Conservation (phyloP, 257 asterid species). For the Buddleja alternifolia region DNA sequence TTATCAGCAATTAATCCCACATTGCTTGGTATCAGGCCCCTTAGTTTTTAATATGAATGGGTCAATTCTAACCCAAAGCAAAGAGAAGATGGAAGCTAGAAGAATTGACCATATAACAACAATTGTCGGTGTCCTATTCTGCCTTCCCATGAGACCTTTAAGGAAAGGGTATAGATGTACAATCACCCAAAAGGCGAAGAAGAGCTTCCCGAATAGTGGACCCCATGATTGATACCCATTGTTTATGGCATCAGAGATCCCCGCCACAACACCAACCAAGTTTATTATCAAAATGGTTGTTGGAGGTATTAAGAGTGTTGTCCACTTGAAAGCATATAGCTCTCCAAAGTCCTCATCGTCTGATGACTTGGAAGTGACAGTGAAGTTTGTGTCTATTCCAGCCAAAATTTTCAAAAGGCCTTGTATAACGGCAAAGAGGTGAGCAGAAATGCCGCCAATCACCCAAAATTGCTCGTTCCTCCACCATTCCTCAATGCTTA, state of each 20-base stretch:
- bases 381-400: conserved; percentile 89
- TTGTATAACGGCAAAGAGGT: conserved; percentile 84
- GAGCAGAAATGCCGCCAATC: conserved; percentile 92
- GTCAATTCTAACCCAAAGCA: conserved; percentile 88
- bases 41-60: conserved; percentile 74
- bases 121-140: conserved; percentile 88
- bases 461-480: conserved; percentile 98
- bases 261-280: conserved; percentile 92
- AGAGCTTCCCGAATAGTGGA: conserved; percentile 86
- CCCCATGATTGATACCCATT: conserved; percentile 92
- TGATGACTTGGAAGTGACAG: conserved; percentile 79
- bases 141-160: conserved; percentile 89
- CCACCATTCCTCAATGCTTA: conserved; percentile 98
- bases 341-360: conserved; percentile 92
- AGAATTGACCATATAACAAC: conserved; percentile 88
- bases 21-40: conserved; percentile 80
- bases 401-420: conserved; percentile 82
- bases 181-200: conserved; percentile 93
- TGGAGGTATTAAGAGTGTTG: conserved; percentile 90
- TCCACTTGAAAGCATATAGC: conserved; percentile 88
- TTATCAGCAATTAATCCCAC: conserved; percentile 83
- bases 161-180: conserved; percentile 93
- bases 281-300: conserved; percentile 80
- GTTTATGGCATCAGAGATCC: conserved; percentile 87
- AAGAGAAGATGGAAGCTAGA: conserved; percentile 84